A percentile compares a stretch with the other conserved stretches of the same genome.
Evolutionary conservation across 345 rosid genomes (phyloP).

Genomic region (Boechera divaricarpa): DNA sequence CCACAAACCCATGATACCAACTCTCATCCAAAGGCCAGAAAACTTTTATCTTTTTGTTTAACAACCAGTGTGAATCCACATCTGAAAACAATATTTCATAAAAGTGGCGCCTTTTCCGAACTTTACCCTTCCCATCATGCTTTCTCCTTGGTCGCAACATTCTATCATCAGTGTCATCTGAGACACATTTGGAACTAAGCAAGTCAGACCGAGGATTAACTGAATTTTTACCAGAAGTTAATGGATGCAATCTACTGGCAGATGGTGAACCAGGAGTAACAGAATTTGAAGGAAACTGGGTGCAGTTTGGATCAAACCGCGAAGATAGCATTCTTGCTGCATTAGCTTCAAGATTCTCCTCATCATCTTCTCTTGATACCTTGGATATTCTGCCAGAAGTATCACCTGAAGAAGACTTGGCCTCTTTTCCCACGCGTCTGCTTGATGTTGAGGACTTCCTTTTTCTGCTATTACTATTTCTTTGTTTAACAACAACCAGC

Average conservation of each 20-base stretch:
- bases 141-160: slow-evolving; percentile 72
- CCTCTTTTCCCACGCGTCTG: slow-evolving; percentile 46
- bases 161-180: slow-evolving; percentile 69
- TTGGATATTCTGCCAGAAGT: slow-evolving; percentile 47
- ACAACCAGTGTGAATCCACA: slow-evolving; percentile 73
- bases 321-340: slow-evolving; percentile 98
- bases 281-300: slow-evolving; percentile 69
- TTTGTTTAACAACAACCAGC: slow-evolving; percentile 44
- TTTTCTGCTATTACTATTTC: slow-evolving; percentile 58
- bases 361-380: slow-evolving; percentile 69
- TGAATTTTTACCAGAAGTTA: slow-evolving; percentile 50
- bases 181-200: slow-evolving; percentile 58
- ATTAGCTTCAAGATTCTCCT: slow-evolving; percentile 95
- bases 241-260: slow-evolving; percentile 45
- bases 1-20: slow-evolving; percentile 89
- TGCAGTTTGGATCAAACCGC: slow-evolving; percentile 85
- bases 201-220: slow-evolving; percentile 44
- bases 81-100: slow-evolving; percentile 75
- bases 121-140: slow-evolving; percentile 58
- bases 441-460: slow-evolving; percentile 50
- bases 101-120: slow-evolving; percentile 82
- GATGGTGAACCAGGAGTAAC: slow-evolving; percentile 55
- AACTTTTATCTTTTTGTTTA: slow-evolving; percentile 79
- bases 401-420: slow-evolving; percentile 50
- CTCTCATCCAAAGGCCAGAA: slow-evolving; percentile 96